These are phyloP conservation scores for Cryptosporidium muris DNA, from an alignment of 169 alveolate species.

Conservation along the genomic window DNA sequence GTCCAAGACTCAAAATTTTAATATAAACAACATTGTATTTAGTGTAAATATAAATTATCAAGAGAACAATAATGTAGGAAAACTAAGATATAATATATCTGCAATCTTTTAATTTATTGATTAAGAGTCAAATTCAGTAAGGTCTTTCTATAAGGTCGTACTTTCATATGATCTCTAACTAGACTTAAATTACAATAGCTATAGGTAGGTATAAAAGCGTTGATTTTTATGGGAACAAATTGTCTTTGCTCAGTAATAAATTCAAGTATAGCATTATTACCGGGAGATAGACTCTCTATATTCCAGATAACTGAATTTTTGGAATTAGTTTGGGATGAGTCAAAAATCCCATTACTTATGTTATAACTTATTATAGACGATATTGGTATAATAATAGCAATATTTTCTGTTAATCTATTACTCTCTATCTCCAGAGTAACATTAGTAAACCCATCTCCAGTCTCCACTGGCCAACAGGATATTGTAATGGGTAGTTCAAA, in stretches of 20 bases:
- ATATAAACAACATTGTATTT: too few relatives aligned
- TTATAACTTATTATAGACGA: background rate
- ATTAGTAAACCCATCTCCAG: slow-evolving; percentile 8
- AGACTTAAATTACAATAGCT: slow-evolving; percentile 18
- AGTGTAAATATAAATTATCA: too few relatives aligned
- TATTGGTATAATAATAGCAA: slow-evolving; percentile 13
- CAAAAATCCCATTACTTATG: slow-evolving; percentile 7
- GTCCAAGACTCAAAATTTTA: too few relatives aligned
- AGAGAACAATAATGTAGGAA: too few relatives aligned
- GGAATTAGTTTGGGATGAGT: too few relatives aligned
- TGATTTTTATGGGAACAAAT: slow-evolving; percentile 34
- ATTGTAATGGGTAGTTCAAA: slow-evolving; percentile 53
- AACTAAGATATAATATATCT: too few relatives aligned
- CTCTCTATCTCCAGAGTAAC: slow-evolving; percentile 44
- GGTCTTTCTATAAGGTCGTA: slow-evolving; percentile 4
- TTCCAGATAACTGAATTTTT: slow-evolving; percentile 7
- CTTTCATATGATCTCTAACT: background rate
- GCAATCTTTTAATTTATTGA: background rate
- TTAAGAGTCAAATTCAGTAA: slow-evolving; percentile 4
- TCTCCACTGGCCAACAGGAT: slow-evolving; percentile 48
- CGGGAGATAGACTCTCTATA: background rate
- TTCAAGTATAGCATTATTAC: slow-evolving; percentile 46
- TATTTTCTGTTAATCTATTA: background rate
- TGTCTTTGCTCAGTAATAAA: slow-evolving; percentile 18
- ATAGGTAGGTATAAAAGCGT: background rate